Evolutionary conservation across 352 stramenopile genomes (phyloP).

Genomic region (Phytopythium litorale): DNA sequence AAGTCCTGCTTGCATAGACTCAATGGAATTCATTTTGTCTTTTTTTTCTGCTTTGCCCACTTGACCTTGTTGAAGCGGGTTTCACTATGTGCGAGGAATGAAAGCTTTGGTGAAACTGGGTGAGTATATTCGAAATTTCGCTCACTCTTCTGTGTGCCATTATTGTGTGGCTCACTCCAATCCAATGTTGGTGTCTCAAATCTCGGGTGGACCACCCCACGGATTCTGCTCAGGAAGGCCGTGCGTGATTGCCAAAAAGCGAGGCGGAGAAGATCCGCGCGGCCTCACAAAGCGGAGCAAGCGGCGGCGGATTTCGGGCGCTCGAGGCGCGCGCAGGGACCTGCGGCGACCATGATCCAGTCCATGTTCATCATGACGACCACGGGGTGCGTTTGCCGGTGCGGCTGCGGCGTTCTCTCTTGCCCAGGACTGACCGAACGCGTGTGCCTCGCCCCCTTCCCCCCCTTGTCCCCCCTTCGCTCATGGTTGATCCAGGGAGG

Average conservation of each 20-base stretch:
- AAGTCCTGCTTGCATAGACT: not conserved
- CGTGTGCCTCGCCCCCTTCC: conserved; percentile 5
- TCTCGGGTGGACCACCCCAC: no score
- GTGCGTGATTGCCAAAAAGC: not conserved
- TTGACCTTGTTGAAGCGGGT: not conserved
- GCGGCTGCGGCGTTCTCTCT: not conserved
- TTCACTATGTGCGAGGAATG: no score
- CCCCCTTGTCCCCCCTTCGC: not conserved
- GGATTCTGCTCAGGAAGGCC: no score
- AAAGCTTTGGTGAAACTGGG: no score
- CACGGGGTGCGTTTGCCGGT: conserved; percentile 54
- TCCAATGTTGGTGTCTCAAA: no score
- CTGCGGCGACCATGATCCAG: conserved; percentile 90
- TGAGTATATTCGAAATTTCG: no score
- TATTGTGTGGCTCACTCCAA: no score
- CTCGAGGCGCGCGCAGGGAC: not conserved
- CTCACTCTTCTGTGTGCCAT: no score
- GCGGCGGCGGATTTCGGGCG: not conserved
- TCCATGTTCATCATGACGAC: conserved; percentile 97
- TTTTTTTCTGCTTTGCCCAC: not conserved
- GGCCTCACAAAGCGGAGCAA: not conserved
- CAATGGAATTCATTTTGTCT: not conserved
- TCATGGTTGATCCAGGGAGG: conserved; percentile 59
- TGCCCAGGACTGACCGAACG: not conserved
- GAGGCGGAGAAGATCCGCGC: not conserved